These are phyloP conservation scores for Lojkania enalia DNA, from an alignment of 2,329 filamentous ascomycete species.

Conservation along the genomic window DNA sequence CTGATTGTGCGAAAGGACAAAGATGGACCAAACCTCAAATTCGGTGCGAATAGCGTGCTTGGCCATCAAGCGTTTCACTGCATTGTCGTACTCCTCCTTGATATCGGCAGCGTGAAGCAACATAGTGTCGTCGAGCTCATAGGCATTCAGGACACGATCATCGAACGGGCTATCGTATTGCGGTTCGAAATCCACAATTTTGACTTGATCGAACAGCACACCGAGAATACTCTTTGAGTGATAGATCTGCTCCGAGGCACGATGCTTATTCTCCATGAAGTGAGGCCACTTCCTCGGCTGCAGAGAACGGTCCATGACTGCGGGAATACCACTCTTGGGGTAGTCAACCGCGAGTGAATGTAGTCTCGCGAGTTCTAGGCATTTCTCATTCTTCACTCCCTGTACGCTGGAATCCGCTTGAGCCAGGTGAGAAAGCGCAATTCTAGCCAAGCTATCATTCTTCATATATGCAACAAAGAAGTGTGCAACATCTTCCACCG, in stretches of 20 bases:
- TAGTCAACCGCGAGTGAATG: conserved; percentile 96
- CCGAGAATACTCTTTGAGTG: conserved; percentile 74
- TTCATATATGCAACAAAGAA: conserved; percentile 96
- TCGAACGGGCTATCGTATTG: conserved; percentile 77
- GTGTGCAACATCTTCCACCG: conserved; percentile 70
- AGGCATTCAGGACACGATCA: conserved; percentile 68
- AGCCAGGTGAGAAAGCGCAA: conserved; percentile 81
- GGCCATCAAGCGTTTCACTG: conserved; percentile 77
- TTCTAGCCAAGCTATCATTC: conserved; percentile 77
- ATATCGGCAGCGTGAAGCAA: conserved; percentile 65
- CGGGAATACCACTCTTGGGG: conserved; percentile 82
- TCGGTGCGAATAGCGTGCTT: conserved; percentile 84
- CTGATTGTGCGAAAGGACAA: conserved; percentile 74
- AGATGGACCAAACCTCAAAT: conserved; percentile 89
- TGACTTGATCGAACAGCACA: conserved; percentile 77
- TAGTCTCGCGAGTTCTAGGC: conserved; percentile 72
- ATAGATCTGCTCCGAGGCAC: conserved; percentile 58
- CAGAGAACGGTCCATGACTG: conserved; percentile 65
- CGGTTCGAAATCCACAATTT: conserved; percentile 69
- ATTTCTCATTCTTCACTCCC: conserved; percentile 70
- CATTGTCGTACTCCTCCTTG: conserved; percentile 77
- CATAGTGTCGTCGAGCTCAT: conserved; percentile 57
- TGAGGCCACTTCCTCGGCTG: conserved; percentile 74
- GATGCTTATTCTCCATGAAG: conserved; percentile 75
- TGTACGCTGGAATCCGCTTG: conserved; percentile 65